Evolutionary conservation across 2,329 filamentous ascomycete genomes (phyloP).

Genomic region (Calonectria crousiana): DNA sequence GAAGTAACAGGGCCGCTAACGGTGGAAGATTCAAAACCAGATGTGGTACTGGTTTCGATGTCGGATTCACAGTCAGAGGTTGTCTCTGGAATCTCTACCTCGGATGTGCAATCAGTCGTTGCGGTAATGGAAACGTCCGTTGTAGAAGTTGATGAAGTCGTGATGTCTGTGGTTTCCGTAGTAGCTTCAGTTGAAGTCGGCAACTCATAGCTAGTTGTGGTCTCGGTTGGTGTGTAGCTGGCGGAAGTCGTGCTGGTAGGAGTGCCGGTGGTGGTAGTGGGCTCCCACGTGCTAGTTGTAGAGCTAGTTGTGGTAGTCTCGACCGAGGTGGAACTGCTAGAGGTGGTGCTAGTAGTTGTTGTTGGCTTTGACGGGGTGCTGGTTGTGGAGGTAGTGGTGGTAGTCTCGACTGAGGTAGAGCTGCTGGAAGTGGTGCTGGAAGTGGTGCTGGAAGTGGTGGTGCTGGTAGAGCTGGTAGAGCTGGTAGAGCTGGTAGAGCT

Average conservation of each 20-base stretch:
- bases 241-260: neutral
- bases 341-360: neutral
- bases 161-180: neutral
- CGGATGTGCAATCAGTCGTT: neutral
- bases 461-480: conserved; percentile 5
- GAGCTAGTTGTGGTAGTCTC: neutral
- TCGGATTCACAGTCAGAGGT: neutral
- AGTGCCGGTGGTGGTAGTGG: too few relatives aligned
- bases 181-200: neutral
- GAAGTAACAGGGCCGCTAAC: neutral
- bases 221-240: neutral
- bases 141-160: neutral
- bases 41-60: neutral
- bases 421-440: neutral
- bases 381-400: neutral
- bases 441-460: conserved; percentile 24
- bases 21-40: neutral
- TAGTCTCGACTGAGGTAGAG: conserved; percentile 1
- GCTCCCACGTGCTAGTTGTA: neutral
- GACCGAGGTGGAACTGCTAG: neutral
- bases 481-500: neutral
- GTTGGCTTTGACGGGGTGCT: neutral
- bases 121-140: neutral
- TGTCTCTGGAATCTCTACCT: neutral
- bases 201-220: neutral